Base-by-base conservation (phyloP, 2,329 filamentous ascomycete genomes). In the Dactylellina haptotyla region DNA sequence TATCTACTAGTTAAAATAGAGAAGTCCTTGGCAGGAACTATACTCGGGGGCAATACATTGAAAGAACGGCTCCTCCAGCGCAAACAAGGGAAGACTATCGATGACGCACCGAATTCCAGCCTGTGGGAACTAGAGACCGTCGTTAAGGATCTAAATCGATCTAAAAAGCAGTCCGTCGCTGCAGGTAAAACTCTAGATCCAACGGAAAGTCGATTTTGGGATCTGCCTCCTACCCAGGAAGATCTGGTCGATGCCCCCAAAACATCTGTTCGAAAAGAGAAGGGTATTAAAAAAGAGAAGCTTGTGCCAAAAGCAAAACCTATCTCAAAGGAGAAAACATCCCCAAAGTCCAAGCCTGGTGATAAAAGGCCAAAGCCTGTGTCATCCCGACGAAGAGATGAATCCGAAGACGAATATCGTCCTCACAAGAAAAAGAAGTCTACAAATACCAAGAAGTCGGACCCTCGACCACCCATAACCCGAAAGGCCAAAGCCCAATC, bases 51-150 rank as follows among this genome's bases (percentile, higher is more conserved):
- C 16, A 25, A 48, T 5, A 62, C 64, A 5, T 30, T 69, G n/a
- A 69, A 69, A 43, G 28, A 30, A 16, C 46, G 64, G 25, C 2
- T 61, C 0, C 25, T 59, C 12, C 56, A 69, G 16, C 45, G 37
- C 16, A 54, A 45, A 18, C 32, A 61, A 26, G 56, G 56, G 4
- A 32, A 56, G 4, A 23, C 12, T 12, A 37, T 39, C n/a, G 39
- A 62, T 20, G 64, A 69, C 20, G 56, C 46, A 1, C 54, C 56
- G 1, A 56, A 69, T 26, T 62, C 64, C 9, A 56, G 28, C 26
- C 20, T 69, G 10, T 69, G 56, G 64, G 64, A 69, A 9, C 39
- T 69, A 5, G 56, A 62, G 23, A 20, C 25, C 23, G 6, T 20
- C 20, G 64, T 56, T 20, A 53, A 58, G 4, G 20, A 23, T 18